Conservation (phyloP, 441 rosid genomes). For the Kokia cookei region DNA sequence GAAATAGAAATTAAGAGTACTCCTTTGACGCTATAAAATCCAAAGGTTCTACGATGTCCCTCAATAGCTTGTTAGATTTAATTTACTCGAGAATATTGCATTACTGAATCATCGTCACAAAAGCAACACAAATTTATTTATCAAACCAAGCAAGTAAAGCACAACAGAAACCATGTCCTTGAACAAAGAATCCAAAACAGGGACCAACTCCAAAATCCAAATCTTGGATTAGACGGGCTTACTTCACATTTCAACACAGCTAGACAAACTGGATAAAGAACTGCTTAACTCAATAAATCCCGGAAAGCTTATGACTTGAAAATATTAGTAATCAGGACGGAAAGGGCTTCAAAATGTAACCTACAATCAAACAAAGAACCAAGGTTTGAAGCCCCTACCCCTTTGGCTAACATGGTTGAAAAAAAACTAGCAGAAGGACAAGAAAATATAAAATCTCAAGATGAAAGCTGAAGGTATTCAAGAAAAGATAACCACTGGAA, state of each 20-base stretch:
- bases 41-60: not conserved
- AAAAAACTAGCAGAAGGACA: not conserved
- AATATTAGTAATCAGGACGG: not conserved
- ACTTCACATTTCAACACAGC: too few species aligned
- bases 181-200: too few species aligned
- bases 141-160: too few species aligned
- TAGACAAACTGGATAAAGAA: not conserved
- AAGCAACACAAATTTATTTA: too few species aligned
- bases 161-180: too few species aligned
- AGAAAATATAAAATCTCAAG: not conserved
- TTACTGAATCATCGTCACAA: too few species aligned
- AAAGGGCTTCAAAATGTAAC: not conserved
- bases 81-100: not conserved
- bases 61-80: not conserved
- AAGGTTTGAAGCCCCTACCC: not conserved
- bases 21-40: not conserved
- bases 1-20: not conserved
- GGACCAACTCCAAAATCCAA: too few species aligned
- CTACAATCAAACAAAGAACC: not conserved
- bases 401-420: not conserved
- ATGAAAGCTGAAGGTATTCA: too few species aligned
- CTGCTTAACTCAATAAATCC: not conserved
- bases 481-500: too few species aligned
- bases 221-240: too few species aligned
- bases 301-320: not conserved